Conservation (phyloP, 2,329 filamentous ascomycete species). For the Cladosporium sp. region DNA sequence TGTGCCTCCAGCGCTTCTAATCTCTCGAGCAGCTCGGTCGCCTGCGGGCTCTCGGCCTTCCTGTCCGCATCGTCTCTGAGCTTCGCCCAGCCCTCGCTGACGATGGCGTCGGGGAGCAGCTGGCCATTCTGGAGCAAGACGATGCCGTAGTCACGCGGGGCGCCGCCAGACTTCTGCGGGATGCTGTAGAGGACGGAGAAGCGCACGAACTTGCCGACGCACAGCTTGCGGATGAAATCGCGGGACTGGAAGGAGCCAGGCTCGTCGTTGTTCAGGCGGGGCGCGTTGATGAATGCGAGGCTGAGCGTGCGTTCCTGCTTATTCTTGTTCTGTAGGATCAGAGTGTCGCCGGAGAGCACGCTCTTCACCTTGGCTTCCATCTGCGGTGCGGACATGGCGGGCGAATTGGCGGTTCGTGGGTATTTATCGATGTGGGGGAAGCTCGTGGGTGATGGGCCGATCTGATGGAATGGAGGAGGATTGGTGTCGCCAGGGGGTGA, state of each 20-base stretch:
- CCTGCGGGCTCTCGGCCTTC: constrained; percentile 79
- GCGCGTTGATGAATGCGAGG: constrained; percentile 85
- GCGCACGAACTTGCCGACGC: constrained; percentile 80
- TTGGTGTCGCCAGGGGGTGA: not conserved
- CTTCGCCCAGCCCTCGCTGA: constrained; percentile 88
- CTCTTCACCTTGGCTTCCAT: constrained; percentile 79
- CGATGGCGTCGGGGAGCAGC: constrained; percentile 70
- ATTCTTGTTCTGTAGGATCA: constrained; percentile 78
- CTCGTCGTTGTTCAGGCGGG: constrained; percentile 50
- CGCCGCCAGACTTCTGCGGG: constrained; percentile 52
- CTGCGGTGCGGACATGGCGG: constrained; percentile 24
- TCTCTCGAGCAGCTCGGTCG: constrained; percentile 63
- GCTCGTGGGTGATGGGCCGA: not conserved
- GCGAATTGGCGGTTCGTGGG: not conserved
- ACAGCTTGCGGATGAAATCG: constrained; percentile 77
- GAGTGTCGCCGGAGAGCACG: constrained; percentile 86
- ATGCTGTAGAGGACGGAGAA: constrained; percentile 84
- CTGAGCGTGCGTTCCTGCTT: constrained; percentile 79
- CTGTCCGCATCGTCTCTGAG: constrained; percentile 89
- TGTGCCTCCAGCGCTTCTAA: constrained; percentile 70
- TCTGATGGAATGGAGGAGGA: not conserved
- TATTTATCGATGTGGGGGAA: constrained; percentile 1
- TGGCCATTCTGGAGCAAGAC: constrained; percentile 70
- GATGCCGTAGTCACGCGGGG: constrained; percentile 72
- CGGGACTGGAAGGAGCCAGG: constrained; percentile 89